Evolutionary conservation across 257 asterid species (phyloP).

Genomic region (Orobanche coerulescens): DNA sequence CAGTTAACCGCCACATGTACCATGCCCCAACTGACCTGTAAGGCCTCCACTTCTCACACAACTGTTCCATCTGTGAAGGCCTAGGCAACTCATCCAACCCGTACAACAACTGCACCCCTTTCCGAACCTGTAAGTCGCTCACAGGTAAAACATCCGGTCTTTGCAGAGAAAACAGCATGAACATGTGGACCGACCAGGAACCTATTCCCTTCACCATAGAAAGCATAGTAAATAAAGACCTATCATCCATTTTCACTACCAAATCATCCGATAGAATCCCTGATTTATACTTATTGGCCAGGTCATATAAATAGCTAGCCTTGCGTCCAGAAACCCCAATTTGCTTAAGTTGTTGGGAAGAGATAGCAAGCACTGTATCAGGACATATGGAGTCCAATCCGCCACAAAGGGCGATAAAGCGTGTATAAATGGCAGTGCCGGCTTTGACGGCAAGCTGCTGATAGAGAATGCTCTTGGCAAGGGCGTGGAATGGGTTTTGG

Average conservation of each 20-base stretch:
- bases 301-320: slow-evolving; percentile 75
- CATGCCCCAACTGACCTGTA: slow-evolving; percentile 92
- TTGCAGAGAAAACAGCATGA: slow-evolving; percentile 84
- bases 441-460: slow-evolving; percentile 91
- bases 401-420: slow-evolving; percentile 74
- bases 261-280: slow-evolving; percentile 79
- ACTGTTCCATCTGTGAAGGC: slow-evolving; percentile 80
- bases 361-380: slow-evolving; percentile 55
- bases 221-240: slow-evolving; percentile 83
- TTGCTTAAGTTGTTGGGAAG: slow-evolving; percentile 81
- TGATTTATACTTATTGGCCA: slow-evolving; percentile 63
- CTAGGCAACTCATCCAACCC: slow-evolving; percentile 83
- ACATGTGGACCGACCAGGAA: slow-evolving; percentile 97
- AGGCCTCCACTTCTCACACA: slow-evolving; percentile 95
- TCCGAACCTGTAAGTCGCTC: slow-evolving; percentile 89
- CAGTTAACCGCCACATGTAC: slow-evolving; percentile 92
- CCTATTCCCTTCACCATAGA: slow-evolving; percentile 98
- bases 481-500: slow-evolving; percentile 61
- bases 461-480: slow-evolving; percentile 69
- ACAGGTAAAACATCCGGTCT: slow-evolving; percentile 94
- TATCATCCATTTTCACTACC: slow-evolving; percentile 87
- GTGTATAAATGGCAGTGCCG: slow-evolving; percentile 67
- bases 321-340: slow-evolving; percentile 89
- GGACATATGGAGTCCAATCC: slow-evolving; percentile 61
- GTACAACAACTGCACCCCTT: slow-evolving; percentile 80